Conservation (phyloP, 352 stramenopile genomes). For the Phytophthora boehmeriae region DNA sequence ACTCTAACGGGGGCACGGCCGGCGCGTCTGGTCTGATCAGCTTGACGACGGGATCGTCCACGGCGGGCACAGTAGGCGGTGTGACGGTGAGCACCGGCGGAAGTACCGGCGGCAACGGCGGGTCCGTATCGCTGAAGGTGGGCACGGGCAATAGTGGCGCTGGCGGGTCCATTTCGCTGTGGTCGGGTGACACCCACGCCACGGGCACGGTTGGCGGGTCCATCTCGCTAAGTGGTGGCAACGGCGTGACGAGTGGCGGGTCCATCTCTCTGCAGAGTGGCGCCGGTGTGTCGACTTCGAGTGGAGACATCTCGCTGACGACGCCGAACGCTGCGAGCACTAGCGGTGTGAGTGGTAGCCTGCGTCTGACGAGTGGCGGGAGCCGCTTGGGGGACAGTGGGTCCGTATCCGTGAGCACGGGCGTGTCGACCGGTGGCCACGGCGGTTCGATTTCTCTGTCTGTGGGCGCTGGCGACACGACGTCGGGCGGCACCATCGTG, state of each 20-base stretch:
- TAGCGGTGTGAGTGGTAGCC: slow-evolving; percentile 10
- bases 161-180: background rate
- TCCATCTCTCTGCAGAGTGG: background rate
- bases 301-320: slow-evolving; percentile 13
- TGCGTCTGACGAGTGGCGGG: slow-evolving; percentile 3
- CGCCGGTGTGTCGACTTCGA: slow-evolving; percentile 32
- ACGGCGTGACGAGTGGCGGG: slow-evolving; percentile 4
- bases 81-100: background rate
- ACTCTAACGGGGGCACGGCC: slow-evolving; percentile 9
- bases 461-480: slow-evolving; percentile 27
- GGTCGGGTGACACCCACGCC: background rate
- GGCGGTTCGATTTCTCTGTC: slow-evolving; percentile 31
- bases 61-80: slow-evolving; percentile 25
- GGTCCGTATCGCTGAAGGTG: background rate
- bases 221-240: background rate
- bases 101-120: background rate
- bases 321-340: background rate
- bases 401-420: slow-evolving; percentile 23
- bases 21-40: background rate
- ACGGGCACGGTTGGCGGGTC: slow-evolving; percentile 33
- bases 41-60: background rate
- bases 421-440: slow-evolving; percentile 17
- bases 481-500: slow-evolving; percentile 22
- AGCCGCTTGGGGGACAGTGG: background rate
- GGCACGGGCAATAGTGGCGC: background rate